Percentiles rank a stretch among this genome's conserved stretches.
Conservation (phyloP, 2,329 filamentous ascomycete genomes). For the Colletotrichum sp. region DNA sequence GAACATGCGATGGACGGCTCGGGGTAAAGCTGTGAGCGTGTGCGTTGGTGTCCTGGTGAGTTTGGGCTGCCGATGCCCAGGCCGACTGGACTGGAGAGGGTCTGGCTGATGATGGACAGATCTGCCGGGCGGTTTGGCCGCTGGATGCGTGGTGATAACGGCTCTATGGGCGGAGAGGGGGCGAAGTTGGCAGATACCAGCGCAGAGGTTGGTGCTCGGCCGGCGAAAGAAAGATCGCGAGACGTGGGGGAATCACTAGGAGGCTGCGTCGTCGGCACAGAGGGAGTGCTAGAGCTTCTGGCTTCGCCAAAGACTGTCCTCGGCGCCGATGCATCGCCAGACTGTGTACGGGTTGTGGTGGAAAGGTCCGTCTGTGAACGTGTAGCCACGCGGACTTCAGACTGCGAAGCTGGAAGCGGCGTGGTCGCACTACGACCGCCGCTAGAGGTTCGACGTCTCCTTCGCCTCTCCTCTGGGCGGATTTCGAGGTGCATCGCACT, state of each 20-base stretch:
- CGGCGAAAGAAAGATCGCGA: conserved; percentile 42
- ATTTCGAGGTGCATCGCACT: conserved; percentile 54
- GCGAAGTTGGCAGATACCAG: conserved; percentile 21
- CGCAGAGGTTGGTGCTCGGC: conserved; percentile 28
- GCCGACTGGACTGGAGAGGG: conserved; percentile 30
- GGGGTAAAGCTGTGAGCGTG: conserved; percentile 57
- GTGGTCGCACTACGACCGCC: conserved; percentile 60
- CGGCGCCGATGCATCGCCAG: conserved; percentile 38
- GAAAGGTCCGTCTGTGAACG: conserved; percentile 70
- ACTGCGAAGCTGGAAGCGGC: conserved; percentile 45
- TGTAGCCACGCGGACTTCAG: conserved; percentile 54
- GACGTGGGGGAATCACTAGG: conserved; percentile 22
- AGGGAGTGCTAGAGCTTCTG: conserved; percentile 45
- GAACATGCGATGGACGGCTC: conserved; percentile 80
- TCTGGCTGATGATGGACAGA: conserved; percentile 40
- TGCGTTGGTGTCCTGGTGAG: conserved; percentile 41
- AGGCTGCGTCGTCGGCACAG: conserved; percentile 30
- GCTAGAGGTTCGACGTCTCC: conserved; percentile 59
- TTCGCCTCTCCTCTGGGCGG: conserved; percentile 48
- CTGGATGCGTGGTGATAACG: conserved; percentile 11
- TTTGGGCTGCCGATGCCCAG: conserved; percentile 36
- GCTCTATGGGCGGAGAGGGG: conserved; percentile 19
- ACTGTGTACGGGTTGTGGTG: conserved; percentile 42
- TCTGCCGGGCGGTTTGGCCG: conserved; percentile 42
- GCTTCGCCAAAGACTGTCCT: conserved; percentile 47